Conservation (phyloP, 306 rosid genomes). For the Begonia loranthoides region DNA sequence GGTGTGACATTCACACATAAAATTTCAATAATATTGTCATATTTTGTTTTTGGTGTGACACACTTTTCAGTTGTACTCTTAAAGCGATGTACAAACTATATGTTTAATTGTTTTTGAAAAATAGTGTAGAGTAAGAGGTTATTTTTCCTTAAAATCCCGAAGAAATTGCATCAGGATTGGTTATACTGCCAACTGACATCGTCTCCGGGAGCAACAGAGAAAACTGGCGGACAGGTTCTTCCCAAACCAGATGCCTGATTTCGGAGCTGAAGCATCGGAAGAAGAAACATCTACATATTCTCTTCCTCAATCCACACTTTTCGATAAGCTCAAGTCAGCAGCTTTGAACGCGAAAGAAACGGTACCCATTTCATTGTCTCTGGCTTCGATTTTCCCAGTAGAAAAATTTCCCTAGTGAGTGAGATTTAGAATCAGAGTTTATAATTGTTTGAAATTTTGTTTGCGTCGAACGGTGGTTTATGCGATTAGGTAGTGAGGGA, state of each 20-base stretch:
- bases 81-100: too few species aligned
- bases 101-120: too few species aligned
- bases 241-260: slow-evolving; percentile 47
- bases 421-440: background rate
- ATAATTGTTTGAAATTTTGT: background rate
- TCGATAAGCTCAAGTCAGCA: slow-evolving; percentile 17
- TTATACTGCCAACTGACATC: too few species aligned
- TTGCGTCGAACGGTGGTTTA: slow-evolving; percentile 8
- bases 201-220: too few species aligned
- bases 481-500: slow-evolving; percentile 57
- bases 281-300: slow-evolving; percentile 17
- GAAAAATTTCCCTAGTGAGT: background rate
- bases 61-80: too few species aligned
- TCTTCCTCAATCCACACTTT: slow-evolving; percentile 34
- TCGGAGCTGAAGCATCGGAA: slow-evolving; percentile 22
- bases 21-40: too few species aligned
- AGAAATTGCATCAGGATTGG: too few species aligned
- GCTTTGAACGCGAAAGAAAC: slow-evolving; percentile 49
- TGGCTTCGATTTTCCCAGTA: background rate
- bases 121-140: too few species aligned
- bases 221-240: slow-evolving; percentile 68
- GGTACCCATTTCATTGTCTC: slow-evolving; percentile 22
- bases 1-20: too few species aligned
- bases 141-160: too few species aligned
- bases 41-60: too few species aligned